phyloP scores from a whole-genome alignment of 441 rosid genomes.

The Omphalea diandra region DNA sequence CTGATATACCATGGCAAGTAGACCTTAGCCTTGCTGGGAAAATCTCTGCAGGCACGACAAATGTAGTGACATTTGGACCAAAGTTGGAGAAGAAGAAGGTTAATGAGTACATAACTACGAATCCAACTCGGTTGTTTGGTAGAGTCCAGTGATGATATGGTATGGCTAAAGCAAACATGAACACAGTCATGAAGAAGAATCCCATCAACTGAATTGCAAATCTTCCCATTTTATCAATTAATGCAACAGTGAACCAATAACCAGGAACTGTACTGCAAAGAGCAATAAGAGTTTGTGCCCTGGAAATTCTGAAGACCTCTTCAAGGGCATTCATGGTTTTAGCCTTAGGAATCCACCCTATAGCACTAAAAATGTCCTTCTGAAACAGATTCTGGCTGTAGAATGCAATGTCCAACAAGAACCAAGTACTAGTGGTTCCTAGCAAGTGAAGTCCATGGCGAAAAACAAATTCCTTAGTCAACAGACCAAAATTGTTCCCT shows the following conservation, averaged over 20 bases:
- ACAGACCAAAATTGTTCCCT: constrained; percentile 41
- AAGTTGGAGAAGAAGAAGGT: constrained; percentile 86
- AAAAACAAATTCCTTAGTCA: constrained; percentile 44
- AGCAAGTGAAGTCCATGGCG: constrained; percentile 69
- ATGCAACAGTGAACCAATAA: constrained; percentile 70
- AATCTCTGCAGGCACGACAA: constrained; percentile 85
- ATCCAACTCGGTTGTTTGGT: constrained; percentile 58
- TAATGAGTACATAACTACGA: constrained; percentile 61
- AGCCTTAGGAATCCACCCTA: constrained; percentile 69
- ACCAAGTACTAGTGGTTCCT: constrained; percentile 79
- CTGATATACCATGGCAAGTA: constrained; percentile 86
- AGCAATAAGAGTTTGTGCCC: constrained; percentile 79
- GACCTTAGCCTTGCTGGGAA: constrained; percentile 81
- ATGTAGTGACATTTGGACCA: constrained; percentile 81
- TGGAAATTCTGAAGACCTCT: constrained; percentile 60
- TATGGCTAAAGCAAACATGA: constrained; percentile 74
- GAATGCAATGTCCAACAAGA: constrained; percentile 73
- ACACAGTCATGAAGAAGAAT: constrained; percentile 86
- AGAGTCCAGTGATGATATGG: constrained; percentile 81
- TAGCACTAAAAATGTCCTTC: constrained; percentile 68
- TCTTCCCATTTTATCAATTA: constrained; percentile 65
- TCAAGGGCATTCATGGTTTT: constrained; percentile 60
- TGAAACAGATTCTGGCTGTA: constrained; percentile 79
- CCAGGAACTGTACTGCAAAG: constrained; percentile 79
- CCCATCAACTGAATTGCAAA: constrained; percentile 78